Percentiles rank a stretch among this genome's conserved stretches.
These are phyloP conservation scores for Ceratocystis cacaofunesta DNA, from an alignment of 2,329 filamentous ascomycete species.

Conservation along the genomic window DNA sequence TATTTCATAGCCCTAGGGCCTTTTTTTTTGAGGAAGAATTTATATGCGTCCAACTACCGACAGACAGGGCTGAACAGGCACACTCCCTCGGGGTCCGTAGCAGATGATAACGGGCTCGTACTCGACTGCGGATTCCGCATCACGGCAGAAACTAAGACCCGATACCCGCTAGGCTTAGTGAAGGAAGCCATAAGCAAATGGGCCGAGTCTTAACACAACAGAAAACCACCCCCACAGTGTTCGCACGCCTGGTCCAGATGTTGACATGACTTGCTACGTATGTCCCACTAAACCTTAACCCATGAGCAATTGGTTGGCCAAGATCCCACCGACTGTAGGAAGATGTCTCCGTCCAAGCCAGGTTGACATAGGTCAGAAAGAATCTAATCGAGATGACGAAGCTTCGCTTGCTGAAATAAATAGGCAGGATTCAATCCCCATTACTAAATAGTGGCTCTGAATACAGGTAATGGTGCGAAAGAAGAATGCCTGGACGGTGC, in stretches of 20 bases:
- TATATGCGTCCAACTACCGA: neutral
- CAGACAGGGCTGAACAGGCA: neutral
- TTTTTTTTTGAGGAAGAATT: neutral
- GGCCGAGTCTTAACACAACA: too few species aligned
- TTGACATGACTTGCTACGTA: neutral
- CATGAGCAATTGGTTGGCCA: neutral
- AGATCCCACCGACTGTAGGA: neutral
- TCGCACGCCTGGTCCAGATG: neutral
- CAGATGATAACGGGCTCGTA: neutral
- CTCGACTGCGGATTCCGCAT: neutral
- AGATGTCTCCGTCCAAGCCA: too few species aligned
- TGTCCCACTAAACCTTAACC: neutral
- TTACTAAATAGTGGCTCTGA: neutral
- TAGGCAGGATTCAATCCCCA: neutral
- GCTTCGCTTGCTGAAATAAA: neutral
- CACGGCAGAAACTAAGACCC: neutral
- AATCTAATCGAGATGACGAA: neutral
- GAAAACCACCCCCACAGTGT: neutral
- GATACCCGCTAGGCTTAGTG: neutral
- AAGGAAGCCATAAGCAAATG: neutral
- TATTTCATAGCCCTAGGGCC: too few species aligned
- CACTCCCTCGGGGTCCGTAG: neutral
- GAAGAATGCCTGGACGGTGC: neutral
- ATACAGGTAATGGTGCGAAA: neutral
- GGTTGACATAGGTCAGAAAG: neutral